Conservation (phyloP, 805 yeast species). For the Yarrowia porcina region DNA sequence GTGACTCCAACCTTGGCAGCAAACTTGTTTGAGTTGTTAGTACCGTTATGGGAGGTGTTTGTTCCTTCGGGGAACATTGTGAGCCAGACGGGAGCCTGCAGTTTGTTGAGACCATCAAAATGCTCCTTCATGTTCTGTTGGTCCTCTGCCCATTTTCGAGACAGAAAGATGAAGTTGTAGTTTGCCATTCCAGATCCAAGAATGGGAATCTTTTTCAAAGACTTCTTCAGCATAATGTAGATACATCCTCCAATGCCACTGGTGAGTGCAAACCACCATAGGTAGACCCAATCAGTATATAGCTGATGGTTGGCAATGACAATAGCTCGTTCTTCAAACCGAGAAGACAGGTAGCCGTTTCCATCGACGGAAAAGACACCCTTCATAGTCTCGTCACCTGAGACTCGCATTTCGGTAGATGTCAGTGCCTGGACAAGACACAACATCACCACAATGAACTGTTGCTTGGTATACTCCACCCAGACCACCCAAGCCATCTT, state of each 20-base stretch:
- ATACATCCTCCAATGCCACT: constrained; percentile 62
- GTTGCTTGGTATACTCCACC: constrained; percentile 38
- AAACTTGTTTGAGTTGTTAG: constrained; percentile 53
- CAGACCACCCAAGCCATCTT: constrained; percentile 35
- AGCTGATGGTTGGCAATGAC: constrained; percentile 89
- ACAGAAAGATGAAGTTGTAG: constrained; percentile 72
- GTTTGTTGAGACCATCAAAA: constrained; percentile 52
- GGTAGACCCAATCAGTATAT: constrained; percentile 86
- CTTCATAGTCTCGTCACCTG: constrained; percentile 35
- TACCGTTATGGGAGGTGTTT: constrained; percentile 66
- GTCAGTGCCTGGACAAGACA: constrained; percentile 35
- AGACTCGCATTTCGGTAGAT: constrained; percentile 34
- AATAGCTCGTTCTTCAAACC: constrained; percentile 53
- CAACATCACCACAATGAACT: constrained; percentile 36
- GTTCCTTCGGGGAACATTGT: constrained; percentile 95
- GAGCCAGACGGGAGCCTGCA: constrained; percentile 55
- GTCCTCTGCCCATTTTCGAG: constrained; percentile 85
- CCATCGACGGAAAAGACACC: constrained; percentile 33
- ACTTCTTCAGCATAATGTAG: constrained; percentile 72
- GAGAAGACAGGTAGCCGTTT: constrained; percentile 31
- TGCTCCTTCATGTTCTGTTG: constrained; percentile 54
- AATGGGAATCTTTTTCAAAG: constrained; percentile 66
- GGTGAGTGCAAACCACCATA: constrained; percentile 83
- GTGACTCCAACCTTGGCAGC: constrained; percentile 48
- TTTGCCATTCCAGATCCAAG: constrained; percentile 83